A percentile compares a stretch with the other conserved stretches of the same genome.
phyloP scores from a whole-genome alignment of 148 eudicot genomes.

The Cornus suecica region DNA sequence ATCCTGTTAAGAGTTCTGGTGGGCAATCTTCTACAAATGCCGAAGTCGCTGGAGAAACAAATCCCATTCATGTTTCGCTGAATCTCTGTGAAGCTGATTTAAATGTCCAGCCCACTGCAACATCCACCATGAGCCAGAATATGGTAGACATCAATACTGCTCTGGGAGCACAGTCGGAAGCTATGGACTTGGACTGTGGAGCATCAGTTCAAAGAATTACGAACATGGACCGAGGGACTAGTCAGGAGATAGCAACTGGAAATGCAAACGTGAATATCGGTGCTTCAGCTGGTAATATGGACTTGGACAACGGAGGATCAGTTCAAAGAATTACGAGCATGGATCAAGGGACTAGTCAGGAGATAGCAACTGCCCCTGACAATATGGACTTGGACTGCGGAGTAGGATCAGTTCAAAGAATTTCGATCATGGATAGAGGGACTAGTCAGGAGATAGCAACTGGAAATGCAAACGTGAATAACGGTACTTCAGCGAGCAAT shows the following conservation, averaged over 20 bases:
- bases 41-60: slow-evolving; percentile 32
- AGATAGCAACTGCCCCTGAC: too few species aligned
- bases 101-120: slow-evolving; percentile 20
- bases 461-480: slow-evolving; percentile 27
- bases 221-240: slow-evolving; percentile 39
- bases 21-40: slow-evolving; percentile 37
- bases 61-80: slow-evolving; percentile 22
- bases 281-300: slow-evolving; percentile 27
- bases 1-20: slow-evolving; percentile 27
- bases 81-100: slow-evolving; percentile 27
- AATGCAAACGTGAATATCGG: slow-evolving; percentile 29
- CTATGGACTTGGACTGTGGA: slow-evolving; percentile 25
- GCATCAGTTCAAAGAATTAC: slow-evolving; percentile 43
- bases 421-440: slow-evolving; percentile 40
- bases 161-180: slow-evolving; percentile 23
- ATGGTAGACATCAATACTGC: slow-evolving; percentile 10
- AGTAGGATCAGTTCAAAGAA: slow-evolving; percentile 50
- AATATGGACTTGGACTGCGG: slow-evolving; percentile 33
- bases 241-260: slow-evolving; percentile 28
- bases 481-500: slow-evolving; percentile 27
- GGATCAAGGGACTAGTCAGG: slow-evolving; percentile 29
- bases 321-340: not conserved
- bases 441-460: slow-evolving; percentile 28
- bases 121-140: slow-evolving; percentile 17
- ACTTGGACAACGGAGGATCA: too few species aligned